Percentiles rank a stretch among this genome's conserved stretches.
These are phyloP conservation scores for Rhododendron simsii DNA, from an alignment of 148 eudicot species.

Conservation along the genomic window DNA sequence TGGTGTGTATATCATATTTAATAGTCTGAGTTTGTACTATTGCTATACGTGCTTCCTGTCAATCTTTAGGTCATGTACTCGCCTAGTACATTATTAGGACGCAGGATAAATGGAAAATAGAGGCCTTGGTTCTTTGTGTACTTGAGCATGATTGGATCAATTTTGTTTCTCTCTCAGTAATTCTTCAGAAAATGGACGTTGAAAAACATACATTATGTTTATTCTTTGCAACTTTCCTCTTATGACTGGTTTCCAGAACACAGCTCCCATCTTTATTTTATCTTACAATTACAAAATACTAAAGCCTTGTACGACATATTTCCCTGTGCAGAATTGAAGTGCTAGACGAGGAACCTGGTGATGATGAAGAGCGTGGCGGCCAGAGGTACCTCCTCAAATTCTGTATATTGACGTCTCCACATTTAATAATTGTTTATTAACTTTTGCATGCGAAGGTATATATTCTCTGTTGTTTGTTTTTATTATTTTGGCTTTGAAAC, in stretches of 20 bases:
- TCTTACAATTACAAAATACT: neutral
- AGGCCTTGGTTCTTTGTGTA: slow-evolving; percentile 6
- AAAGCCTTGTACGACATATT: neutral
- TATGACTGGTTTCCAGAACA: neutral
- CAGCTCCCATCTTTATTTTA: neutral
- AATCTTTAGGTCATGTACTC: neutral
- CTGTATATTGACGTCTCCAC: neutral
- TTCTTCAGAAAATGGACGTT: neutral
- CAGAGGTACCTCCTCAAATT: slow-evolving; percentile 52
- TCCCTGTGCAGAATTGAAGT: slow-evolving; percentile 66
- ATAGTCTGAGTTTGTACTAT: neutral
- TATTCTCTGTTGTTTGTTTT: neutral
- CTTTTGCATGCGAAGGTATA: neutral
- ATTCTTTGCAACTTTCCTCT: neutral
- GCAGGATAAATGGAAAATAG: neutral
- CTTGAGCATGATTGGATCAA: neutral
- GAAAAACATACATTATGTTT: neutral
- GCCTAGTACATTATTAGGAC: neutral
- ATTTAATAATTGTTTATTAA: neutral
- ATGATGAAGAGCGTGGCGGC: slow-evolving; percentile 84
- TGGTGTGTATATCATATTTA: neutral
- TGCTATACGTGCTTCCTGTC: neutral
- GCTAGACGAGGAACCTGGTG: slow-evolving; percentile 94
- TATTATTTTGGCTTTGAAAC: neutral
- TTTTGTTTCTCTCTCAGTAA: neutral